Evolutionary conservation across 495 filamentous ascomycete genomes (phyloP).

Genomic region (Opeltia flavorubescens): DNA sequence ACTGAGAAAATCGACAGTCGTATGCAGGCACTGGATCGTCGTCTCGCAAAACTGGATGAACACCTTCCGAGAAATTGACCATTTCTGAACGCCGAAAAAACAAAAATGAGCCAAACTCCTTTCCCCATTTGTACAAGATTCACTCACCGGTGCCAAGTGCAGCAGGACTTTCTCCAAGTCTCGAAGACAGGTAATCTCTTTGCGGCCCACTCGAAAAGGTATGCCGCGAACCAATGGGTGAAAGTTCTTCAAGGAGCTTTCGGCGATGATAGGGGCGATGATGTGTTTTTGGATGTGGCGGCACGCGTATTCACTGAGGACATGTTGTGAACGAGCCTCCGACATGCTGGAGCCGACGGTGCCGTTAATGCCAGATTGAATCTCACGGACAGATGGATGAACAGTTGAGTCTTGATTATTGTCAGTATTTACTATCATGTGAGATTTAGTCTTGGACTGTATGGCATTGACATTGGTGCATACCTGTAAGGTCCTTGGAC

Average conservation of each 20-base stretch:
- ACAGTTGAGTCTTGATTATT: slow-evolving; percentile 19
- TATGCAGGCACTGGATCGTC: slow-evolving; percentile 73
- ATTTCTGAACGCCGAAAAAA: slow-evolving; percentile 53
- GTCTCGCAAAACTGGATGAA: slow-evolving; percentile 78
- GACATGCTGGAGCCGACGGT: slow-evolving; percentile 22
- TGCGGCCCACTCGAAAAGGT: slow-evolving; percentile 59
- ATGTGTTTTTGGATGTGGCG: slow-evolving; percentile 43
- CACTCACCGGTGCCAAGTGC: slow-evolving; percentile 80
- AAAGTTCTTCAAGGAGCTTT: slow-evolving; percentile 53
- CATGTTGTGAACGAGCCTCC: slow-evolving; percentile 21
- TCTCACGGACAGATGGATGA: slow-evolving; percentile 11
- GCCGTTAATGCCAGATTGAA: slow-evolving; percentile 31
- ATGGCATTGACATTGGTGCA: slow-evolving; percentile 10
- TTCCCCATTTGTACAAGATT: slow-evolving; percentile 22
- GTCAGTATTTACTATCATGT: no score
- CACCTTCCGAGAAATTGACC: slow-evolving; percentile 46
- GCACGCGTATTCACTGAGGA: slow-evolving; percentile 34
- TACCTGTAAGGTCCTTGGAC: slow-evolving; percentile 12
- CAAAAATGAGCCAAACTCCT: slow-evolving; percentile 53
- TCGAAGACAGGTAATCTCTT: slow-evolving; percentile 70
- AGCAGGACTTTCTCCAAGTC: slow-evolving; percentile 84
- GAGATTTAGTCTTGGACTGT: no score
- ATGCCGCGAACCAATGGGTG: slow-evolving; percentile 62
- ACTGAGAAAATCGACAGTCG: slow-evolving; percentile 63
- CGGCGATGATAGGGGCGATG: slow-evolving; percentile 40